A percentile compares a stretch with the other conserved stretches of the same genome.
Conservation (phyloP, 2,329 filamentous ascomycete species). For the Verticillium isaacii region DNA sequence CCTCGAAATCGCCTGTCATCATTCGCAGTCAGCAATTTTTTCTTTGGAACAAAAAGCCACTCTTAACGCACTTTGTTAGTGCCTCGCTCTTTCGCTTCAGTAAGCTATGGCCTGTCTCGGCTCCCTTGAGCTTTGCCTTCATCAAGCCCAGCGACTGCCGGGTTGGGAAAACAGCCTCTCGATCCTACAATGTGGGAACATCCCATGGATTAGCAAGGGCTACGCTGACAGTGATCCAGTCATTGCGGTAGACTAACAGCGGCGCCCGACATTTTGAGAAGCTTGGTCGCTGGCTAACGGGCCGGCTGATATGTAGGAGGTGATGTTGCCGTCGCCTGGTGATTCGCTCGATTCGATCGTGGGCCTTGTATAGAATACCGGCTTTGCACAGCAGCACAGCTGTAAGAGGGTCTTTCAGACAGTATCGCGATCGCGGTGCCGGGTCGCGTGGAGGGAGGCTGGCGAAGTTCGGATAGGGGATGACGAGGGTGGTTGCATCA, state of each 20-base stretch:
- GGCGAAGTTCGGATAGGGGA: neutral
- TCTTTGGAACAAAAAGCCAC: slow-evolving; percentile 3
- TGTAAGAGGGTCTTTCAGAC: neutral
- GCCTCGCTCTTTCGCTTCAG: slow-evolving; percentile 98
- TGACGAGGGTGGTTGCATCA: neutral
- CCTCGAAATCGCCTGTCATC: slow-evolving; percentile 77
- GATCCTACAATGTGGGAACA: slow-evolving; percentile 53
- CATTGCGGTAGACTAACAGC: slow-evolving; percentile 22
- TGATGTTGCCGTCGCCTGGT: neutral
- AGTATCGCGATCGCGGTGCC: neutral
- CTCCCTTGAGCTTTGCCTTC: slow-evolving; percentile 96
- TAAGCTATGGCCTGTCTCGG: slow-evolving; percentile 85
- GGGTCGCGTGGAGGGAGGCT: neutral
- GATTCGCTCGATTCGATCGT: no score
- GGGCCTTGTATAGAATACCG: no score
- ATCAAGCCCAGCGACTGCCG: slow-evolving; percentile 94
- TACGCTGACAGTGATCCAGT: neutral
- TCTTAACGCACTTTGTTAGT: slow-evolving; percentile 73
- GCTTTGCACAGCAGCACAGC: neutral
- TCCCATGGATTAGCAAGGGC: neutral
- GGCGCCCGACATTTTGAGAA: slow-evolving; percentile 31
- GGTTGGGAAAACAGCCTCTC: slow-evolving; percentile 96
- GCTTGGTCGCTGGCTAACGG: neutral
- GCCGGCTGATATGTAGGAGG: neutral
- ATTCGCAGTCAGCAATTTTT: neutral